Conservation (phyloP, 176 grass and related monocot genomes). For the Oryza glaberrima region DNA sequence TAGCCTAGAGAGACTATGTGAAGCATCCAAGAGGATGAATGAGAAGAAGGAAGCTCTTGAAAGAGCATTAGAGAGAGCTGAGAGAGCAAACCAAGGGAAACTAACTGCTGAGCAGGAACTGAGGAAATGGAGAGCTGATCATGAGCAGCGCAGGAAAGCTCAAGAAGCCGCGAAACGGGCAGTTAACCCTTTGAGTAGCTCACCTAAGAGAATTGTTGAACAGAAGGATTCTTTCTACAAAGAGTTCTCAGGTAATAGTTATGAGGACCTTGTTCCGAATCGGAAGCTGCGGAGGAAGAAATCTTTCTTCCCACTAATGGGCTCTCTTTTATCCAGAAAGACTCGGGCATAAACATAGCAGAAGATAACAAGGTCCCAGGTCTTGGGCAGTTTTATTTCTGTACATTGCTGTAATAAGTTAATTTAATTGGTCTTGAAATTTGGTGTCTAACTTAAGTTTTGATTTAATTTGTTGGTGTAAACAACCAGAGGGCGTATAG, state of each 20-base stretch:
- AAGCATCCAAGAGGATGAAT: conserved; percentile 64
- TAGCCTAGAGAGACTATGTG: conserved; percentile 57
- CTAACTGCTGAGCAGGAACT: conserved; percentile 74
- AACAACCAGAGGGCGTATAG: conserved; percentile 28
- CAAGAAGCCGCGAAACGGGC: conserved; percentile 53
- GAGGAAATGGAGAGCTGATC: conserved; percentile 96
- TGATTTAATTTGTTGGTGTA: conserved; percentile 50
- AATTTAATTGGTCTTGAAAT: conserved; percentile 35
- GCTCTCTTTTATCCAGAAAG: conserved; percentile 67
- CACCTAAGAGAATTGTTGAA: conserved; percentile 46
- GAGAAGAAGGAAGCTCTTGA: conserved; percentile 64
- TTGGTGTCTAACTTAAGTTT: conserved; percentile 41
- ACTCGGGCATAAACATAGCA: conserved; percentile 41
- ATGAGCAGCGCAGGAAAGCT: conserved; percentile 70
- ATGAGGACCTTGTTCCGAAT: conserved; percentile 33
- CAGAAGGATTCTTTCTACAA: conserved; percentile 35
- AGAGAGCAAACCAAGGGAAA: conserved; percentile 80
- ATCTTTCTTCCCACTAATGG: conserved; percentile 67
- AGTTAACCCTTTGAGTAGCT: conserved; percentile 63
- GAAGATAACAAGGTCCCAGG: conserved; percentile 7
- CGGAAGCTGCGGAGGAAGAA: conserved; percentile 68
- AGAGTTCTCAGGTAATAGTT: conserved; percentile 46
- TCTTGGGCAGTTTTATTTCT: conserved; percentile 15
- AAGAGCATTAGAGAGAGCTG: conserved; percentile 57
- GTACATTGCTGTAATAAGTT: conserved; percentile 52